These are phyloP conservation scores for Balakata baccata DNA, from an alignment of 345 rosid species.

Conservation along the genomic window DNA sequence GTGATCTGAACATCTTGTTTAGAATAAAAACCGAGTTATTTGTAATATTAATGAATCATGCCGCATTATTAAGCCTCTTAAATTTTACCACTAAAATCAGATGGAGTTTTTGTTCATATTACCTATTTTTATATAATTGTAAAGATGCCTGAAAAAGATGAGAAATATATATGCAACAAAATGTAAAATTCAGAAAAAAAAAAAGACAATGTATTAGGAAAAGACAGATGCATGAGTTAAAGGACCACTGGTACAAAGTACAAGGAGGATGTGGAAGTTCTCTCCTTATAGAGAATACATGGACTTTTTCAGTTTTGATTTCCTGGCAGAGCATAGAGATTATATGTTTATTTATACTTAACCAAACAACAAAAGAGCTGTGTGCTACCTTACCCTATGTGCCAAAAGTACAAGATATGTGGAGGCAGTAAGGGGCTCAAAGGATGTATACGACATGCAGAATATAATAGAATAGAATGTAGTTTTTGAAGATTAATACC, in stretches of 20 bases:
- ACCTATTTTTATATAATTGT: not conserved
- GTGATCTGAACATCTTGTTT: not conserved
- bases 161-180: not conserved
- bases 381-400: not conserved
- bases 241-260: not conserved
- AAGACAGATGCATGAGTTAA: constrained; percentile 8
- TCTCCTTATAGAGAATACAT: not conserved
- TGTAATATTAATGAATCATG: not conserved
- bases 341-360: not conserved
- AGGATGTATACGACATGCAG: not conserved
- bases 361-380: not conserved
- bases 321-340: not conserved
- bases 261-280: not conserved
- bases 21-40: not conserved
- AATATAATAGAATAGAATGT: not conserved
- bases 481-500: constrained; percentile 36
- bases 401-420: constrained; percentile 7
- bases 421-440: not conserved
- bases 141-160: not conserved
- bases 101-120: not conserved
- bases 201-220: constrained; percentile 1
- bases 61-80: not conserved
- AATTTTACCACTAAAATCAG: not conserved
- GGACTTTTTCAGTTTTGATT: not conserved
- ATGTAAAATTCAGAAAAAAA: not conserved